Percentiles rank a stretch among this genome's conserved stretches.
Conservation (phyloP, 345 rosid genomes). For the Eucalyptus erythrocorys region DNA sequence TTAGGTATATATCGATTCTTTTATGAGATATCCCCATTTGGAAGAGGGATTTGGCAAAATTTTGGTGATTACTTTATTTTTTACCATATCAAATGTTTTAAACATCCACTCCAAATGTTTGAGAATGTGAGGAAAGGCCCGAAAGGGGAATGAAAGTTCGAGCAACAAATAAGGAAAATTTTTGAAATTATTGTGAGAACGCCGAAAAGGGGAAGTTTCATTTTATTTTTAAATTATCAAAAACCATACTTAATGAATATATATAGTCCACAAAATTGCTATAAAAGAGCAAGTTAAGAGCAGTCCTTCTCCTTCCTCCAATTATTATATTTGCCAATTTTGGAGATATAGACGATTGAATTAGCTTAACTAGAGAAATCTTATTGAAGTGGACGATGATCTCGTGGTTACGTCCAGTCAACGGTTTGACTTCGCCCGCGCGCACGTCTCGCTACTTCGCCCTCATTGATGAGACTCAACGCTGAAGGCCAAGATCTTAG, state of each 20-base stretch:
- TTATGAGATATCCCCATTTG: background rate
- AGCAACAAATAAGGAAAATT: fast-evolving
- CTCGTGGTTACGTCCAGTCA: background rate
- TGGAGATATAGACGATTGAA: background rate
- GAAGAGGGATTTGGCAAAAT: background rate
- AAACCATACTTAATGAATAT: no score
- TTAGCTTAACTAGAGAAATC: background rate
- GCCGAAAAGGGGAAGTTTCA: background rate
- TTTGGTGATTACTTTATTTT: background rate
- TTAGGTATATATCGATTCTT: background rate
- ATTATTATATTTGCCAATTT: background rate
- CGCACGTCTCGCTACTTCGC: background rate
- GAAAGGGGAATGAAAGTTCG: background rate
- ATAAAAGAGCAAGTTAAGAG: background rate
- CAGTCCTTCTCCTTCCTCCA: background rate
- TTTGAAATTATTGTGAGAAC: background rate
- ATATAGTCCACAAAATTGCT: background rate
- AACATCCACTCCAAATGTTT: fast-evolving
- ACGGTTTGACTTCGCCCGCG: background rate
- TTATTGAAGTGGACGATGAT: background rate
- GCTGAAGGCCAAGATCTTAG: background rate
- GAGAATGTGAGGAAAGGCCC: background rate
- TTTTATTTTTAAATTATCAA: background rate
- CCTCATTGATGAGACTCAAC: background rate
- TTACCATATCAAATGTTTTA: background rate